Conservation (phyloP, 2,329 filamentous ascomycete species). For the Thelonectria discophora region DNA sequence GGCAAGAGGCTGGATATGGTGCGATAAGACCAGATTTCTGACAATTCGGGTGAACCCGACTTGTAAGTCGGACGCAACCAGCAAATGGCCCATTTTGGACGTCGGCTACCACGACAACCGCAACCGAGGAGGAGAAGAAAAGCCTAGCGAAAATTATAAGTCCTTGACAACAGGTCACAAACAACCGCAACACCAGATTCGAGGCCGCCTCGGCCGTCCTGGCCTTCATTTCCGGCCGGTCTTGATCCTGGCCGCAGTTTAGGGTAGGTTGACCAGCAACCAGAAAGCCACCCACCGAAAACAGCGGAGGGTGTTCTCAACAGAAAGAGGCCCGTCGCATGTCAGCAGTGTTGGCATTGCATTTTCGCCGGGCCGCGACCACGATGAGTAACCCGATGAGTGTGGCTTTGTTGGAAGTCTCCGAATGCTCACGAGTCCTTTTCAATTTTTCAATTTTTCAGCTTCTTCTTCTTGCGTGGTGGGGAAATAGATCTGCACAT, state of each 20-base stretch:
- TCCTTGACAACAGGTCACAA: neutral
- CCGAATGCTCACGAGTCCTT: neutral
- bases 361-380: neutral
- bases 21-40: neutral
- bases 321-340: constrained; percentile 1
- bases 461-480: neutral
- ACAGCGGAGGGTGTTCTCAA: constrained; percentile 5
- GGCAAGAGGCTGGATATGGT: no score
- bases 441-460: neutral
- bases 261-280: constrained; percentile 13
- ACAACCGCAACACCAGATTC: neutral
- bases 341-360: neutral
- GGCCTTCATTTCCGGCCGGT: neutral
- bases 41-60: neutral
- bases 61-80: neutral
- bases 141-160: neutral
- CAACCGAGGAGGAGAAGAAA: neutral
- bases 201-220: neutral
- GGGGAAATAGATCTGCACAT: neutral
- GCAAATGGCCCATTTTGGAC: neutral
- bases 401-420: neutral
- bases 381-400: neutral
- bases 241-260: neutral
- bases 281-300: constrained; percentile 7
- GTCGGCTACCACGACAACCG: neutral